These are phyloP conservation scores for Agapanthus africanus DNA, from an alignment of 106 monocot species.

Conservation along the genomic window DNA sequence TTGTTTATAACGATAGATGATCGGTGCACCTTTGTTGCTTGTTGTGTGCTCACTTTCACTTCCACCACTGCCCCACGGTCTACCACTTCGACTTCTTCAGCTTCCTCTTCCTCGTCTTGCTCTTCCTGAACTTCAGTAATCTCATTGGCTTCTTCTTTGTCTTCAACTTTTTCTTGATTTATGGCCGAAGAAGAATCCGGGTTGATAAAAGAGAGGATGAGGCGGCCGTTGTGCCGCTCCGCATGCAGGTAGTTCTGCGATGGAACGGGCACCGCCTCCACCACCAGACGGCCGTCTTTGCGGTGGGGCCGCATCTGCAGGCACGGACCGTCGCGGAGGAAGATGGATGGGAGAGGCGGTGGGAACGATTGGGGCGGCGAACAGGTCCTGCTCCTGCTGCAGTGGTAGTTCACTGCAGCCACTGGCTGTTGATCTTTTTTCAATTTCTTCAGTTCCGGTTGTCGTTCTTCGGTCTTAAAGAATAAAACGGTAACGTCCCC, in stretches of 20 bases:
- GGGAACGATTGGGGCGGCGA: slow-evolving; percentile 51
- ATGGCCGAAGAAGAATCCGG: not conserved
- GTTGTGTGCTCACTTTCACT: slow-evolving; percentile 69
- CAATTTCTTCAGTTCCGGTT: not conserved
- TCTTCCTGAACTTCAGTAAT: not conserved
- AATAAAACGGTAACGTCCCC: not conserved
- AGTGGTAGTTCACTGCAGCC: slow-evolving; percentile 55
- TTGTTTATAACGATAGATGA: slow-evolving; percentile 73
- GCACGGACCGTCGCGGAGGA: slow-evolving; percentile 45
- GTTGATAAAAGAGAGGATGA: slow-evolving; percentile 60
- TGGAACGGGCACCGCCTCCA: slow-evolving; percentile 59
- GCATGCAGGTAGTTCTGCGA: slow-evolving; percentile 64
- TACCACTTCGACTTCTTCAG: slow-evolving; percentile 56
- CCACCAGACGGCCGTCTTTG: slow-evolving; percentile 60
- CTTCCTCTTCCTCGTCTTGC: slow-evolving; percentile 18
- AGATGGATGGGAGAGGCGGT: slow-evolving; percentile 65
- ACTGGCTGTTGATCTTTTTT: not conserved
- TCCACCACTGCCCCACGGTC: slow-evolving; percentile 66
- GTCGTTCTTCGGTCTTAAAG: not conserved
- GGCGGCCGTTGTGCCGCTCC: slow-evolving; percentile 48
- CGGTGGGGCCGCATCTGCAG: slow-evolving; percentile 50
- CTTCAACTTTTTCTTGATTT: not conserved
- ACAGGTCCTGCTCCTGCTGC: slow-evolving; percentile 18
- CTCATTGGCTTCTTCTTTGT: not conserved
- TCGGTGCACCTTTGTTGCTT: slow-evolving; percentile 43